Conservation (phyloP, 2,329 filamentous ascomycete genomes). For the Fusarium clavum region DNA sequence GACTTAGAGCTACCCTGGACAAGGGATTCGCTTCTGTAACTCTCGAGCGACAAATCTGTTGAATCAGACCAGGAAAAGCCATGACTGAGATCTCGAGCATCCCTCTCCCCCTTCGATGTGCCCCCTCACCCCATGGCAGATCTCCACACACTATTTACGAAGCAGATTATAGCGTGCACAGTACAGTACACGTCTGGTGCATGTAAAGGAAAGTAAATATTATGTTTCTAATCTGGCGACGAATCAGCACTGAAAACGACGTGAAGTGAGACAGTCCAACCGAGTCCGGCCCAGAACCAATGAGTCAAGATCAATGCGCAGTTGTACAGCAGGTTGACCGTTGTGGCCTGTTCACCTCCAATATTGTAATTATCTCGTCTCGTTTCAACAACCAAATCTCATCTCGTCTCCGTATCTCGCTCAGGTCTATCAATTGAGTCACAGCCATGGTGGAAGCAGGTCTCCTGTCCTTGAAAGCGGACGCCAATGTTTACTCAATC, state of each 20-base stretch:
- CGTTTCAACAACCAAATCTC: conserved; percentile 5
- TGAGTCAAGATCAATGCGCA: conserved; percentile 15
- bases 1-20: conserved; percentile 36
- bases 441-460: conserved; percentile 3
- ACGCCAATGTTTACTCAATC: conserved; percentile 17
- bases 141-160: conserved; percentile 10
- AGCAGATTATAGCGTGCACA: background rate
- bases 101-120: background rate
- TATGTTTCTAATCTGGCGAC: conserved; percentile 22
- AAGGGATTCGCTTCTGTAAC: conserved; percentile 4
- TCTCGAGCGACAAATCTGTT: conserved; percentile 11
- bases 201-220: conserved; percentile 29
- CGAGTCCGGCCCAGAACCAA: conserved; percentile 1
- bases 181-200: background rate
- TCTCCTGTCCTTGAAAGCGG: conserved; percentile 15
- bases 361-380: background rate
- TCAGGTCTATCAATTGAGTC: conserved; percentile 18
- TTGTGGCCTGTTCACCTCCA: conserved; percentile 3
- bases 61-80: conserved; percentile 23
- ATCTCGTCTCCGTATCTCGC: conserved; percentile 27
- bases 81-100: conserved; percentile 12
- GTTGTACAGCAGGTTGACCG: conserved; percentile 7
- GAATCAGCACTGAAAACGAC: conserved; percentile 16
- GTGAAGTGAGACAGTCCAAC: conserved; percentile 25
- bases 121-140: background rate